These are phyloP conservation scores for Pterocarpus macrocarpus DNA, from an alignment of 306 rosid genomes.

Conservation along the genomic window DNA sequence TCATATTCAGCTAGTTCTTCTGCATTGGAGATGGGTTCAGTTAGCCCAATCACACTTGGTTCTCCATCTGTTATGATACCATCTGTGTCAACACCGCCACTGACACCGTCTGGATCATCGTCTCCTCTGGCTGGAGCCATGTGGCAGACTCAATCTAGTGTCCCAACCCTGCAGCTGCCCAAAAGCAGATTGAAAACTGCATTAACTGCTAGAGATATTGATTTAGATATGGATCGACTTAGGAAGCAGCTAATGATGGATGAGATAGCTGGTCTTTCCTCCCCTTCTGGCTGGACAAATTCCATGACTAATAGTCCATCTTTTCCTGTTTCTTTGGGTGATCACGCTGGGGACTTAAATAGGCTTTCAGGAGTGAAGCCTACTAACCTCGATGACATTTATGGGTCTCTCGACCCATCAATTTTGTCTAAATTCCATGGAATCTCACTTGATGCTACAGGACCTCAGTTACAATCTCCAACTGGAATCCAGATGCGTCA, in stretches of 20 bases:
- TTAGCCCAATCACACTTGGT: conserved; percentile 63
- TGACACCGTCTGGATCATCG: conserved; percentile 75
- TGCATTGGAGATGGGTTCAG: conserved; percentile 65
- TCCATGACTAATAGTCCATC: conserved; percentile 62
- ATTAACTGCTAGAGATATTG: conserved; percentile 65
- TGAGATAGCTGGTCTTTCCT: conserved; percentile 66
- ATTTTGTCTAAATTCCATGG: conserved; percentile 68
- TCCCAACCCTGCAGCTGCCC: conserved; percentile 76
- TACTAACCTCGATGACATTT: conserved; percentile 69
- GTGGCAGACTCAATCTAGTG: conserved; percentile 70
- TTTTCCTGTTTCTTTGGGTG: conserved; percentile 53
- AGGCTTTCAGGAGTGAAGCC: conserved; percentile 70
- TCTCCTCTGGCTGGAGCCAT: conserved; percentile 65
- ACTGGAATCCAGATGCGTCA: conserved; percentile 68
- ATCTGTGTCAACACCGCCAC: conserved; percentile 62
- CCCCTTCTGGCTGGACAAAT: conserved; percentile 75
- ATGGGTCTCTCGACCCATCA: conserved; percentile 65
- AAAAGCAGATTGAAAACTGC: conserved; percentile 77
- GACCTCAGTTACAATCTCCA: conserved; percentile 71
- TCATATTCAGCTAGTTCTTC: conserved; percentile 56
- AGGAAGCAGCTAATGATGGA: conserved; percentile 68
- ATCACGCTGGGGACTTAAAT: conserved; percentile 59
- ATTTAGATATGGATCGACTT: conserved; percentile 62
- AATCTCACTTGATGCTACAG: conserved; percentile 61
- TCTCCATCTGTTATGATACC: conserved; percentile 69